A percentile compares a stretch with the other conserved stretches of the same genome.
phyloP scores from a whole-genome alignment of 2,329 filamentous ascomycete species.

The Cadophora gregata region DNA sequence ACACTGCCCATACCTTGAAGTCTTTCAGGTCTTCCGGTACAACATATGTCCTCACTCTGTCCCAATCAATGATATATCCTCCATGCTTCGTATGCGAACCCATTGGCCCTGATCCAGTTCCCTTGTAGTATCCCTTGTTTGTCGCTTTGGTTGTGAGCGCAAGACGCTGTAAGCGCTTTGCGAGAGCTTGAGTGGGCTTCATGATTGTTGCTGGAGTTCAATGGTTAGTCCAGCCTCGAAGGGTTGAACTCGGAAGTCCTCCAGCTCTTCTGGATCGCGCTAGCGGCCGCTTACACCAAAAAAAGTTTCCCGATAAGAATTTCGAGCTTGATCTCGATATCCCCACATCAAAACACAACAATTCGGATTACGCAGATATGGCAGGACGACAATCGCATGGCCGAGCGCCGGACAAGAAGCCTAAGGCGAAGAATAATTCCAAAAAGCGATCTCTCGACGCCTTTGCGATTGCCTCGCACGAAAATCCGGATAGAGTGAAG shows the following conservation, averaged over 20 bases:
- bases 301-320: slow-evolving; percentile 36
- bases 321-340: neutral
- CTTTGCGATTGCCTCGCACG: slow-evolving; percentile 66
- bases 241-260: slow-evolving; percentile 7
- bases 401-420: slow-evolving; percentile 39
- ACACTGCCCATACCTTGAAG: slow-evolving; percentile 67
- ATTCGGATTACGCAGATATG: slow-evolving; percentile 37
- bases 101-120: slow-evolving; percentile 86
- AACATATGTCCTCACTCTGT: slow-evolving; percentile 89
- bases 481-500: slow-evolving; percentile 58
- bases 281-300: slow-evolving; percentile 37
- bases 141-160: slow-evolving; percentile 91
- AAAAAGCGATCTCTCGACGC: slow-evolving; percentile 59
- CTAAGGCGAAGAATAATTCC: slow-evolving; percentile 50
- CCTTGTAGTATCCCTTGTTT: slow-evolving; percentile 96
- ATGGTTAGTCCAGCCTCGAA: neutral
- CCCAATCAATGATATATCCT: slow-evolving; percentile 82
- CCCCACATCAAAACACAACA: neutral
- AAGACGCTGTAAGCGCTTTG: slow-evolving; percentile 73
- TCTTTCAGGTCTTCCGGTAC: slow-evolving; percentile 72
- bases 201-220: slow-evolving; percentile 48
- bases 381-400: slow-evolving; percentile 46
- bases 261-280: slow-evolving; percentile 22
- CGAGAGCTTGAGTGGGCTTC: slow-evolving; percentile 72
- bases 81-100: slow-evolving; percentile 84